Evolutionary conservation across 805 yeast species (phyloP).

Genomic region (Allodekkera sacchari): DNA sequence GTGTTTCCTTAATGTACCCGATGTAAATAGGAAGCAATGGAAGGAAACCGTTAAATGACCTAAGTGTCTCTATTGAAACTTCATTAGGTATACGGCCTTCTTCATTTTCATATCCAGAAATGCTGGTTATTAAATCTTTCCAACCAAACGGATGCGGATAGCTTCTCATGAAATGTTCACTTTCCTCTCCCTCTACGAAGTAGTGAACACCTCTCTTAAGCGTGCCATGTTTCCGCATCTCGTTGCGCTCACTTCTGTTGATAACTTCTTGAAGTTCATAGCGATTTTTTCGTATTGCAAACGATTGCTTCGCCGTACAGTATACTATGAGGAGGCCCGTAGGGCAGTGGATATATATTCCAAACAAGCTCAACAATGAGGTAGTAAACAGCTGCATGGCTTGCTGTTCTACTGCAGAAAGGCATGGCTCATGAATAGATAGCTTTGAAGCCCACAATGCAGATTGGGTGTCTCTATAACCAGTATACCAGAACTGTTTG

Average conservation of each 20-base stretch:
- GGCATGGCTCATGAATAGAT: conserved; percentile 9
- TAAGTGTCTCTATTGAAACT: background rate
- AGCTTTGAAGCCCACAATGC: conserved; percentile 6
- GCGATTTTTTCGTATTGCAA: conserved; percentile 14
- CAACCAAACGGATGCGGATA: too few species aligned
- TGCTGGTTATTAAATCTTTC: too few species aligned
- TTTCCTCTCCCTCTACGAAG: background rate
- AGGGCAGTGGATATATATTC: conserved; percentile 17
- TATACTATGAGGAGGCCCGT: conserved; percentile 15
- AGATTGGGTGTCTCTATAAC: conserved; percentile 11
- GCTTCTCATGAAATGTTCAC: background rate
- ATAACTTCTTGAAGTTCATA: conserved; percentile 23
- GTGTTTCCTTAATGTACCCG: conserved; percentile 5
- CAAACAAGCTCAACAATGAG: conserved; percentile 18
- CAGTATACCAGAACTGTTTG: conserved; percentile 11
- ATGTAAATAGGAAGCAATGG: conserved; percentile 12
- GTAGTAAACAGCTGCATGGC: conserved; percentile 10
- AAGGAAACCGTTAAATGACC: conserved; percentile 1
- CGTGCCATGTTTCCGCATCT: conserved; percentile 1
- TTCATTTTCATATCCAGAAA: background rate
- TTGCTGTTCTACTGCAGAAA: conserved; percentile 2
- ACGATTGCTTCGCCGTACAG: conserved; percentile 15
- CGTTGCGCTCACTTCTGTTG: conserved; percentile 14
- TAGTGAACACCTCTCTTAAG: conserved; percentile 5
- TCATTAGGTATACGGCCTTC: background rate